Conservation (phyloP, 257 asterid species). For the Gardenia jasminoides region DNA sequence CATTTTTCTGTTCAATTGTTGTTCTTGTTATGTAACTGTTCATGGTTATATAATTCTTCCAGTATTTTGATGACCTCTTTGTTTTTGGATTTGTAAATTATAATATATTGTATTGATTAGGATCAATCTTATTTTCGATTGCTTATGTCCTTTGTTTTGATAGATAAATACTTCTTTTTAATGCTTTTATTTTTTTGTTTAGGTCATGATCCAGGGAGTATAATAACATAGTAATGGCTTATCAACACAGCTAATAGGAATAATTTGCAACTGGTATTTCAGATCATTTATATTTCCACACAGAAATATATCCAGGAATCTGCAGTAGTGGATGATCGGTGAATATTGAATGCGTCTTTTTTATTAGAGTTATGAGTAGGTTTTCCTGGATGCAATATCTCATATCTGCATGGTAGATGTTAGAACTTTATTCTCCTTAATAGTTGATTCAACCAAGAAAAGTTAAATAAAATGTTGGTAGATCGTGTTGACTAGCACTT, state of each 20-base stretch:
- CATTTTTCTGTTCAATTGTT: neutral
- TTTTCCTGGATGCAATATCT: neutral
- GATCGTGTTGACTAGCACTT: neutral
- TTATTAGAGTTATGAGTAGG: neutral
- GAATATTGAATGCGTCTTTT: neutral
- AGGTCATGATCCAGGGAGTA: neutral
- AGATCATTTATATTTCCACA: neutral
- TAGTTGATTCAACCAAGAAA: too few relatives aligned
- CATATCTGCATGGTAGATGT: neutral
- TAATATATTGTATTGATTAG: neutral
- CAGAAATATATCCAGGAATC: neutral
- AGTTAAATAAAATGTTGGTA: too few relatives aligned
- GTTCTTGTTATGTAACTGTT: neutral
- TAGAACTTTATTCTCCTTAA: too few relatives aligned
- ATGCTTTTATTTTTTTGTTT: neutral
- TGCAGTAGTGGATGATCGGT: neutral
- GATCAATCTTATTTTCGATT: neutral
- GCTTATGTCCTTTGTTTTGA: neutral
- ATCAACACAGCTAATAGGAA: neutral
- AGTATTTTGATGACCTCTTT: neutral
- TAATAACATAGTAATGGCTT: neutral
- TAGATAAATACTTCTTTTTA: neutral
- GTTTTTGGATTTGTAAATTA: neutral
- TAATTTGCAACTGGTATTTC: neutral
- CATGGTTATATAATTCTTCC: neutral